Percentiles rank a stretch among this genome's conserved stretches.
These are phyloP conservation scores for Arthrobotrys sinensis DNA, from an alignment of 2,329 filamentous ascomycete species.

Conservation along the genomic window DNA sequence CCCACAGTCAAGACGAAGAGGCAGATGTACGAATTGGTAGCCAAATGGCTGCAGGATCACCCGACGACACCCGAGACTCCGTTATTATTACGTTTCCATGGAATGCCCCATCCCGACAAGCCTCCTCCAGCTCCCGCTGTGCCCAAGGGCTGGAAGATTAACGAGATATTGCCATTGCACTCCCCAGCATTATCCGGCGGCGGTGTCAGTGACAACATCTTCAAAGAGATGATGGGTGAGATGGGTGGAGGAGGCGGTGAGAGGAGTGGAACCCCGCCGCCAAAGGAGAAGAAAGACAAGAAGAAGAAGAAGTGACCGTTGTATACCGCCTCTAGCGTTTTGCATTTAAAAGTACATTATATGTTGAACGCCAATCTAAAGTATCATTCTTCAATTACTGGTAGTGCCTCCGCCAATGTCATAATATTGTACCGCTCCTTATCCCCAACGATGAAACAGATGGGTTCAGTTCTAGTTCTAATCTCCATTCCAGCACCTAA, in stretches of 20 bases:
- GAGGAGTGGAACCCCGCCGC: constrained; percentile 68
- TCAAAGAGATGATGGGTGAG: constrained; percentile 97
- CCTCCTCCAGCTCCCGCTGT: constrained; percentile 80
- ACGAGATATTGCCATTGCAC: constrained; percentile 85
- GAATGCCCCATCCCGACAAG: constrained; percentile 78
- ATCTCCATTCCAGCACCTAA: neutral
- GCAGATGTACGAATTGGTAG: constrained; percentile 86
- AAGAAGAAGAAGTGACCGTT: constrained; percentile 59
- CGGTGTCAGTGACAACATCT: constrained; percentile 92
- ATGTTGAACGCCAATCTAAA: constrained; percentile 6
- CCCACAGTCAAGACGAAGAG: constrained; percentile 80
- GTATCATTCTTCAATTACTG: constrained; percentile 26
- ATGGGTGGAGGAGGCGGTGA: constrained; percentile 74
- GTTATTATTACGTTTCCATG: constrained; percentile 80
- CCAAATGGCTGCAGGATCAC: constrained; percentile 81
- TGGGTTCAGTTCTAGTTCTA: neutral
- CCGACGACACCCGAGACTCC: constrained; percentile 82
- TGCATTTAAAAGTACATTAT: constrained; percentile 16
- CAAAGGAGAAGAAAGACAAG: constrained; percentile 70
- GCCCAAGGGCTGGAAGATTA: constrained; percentile 92
- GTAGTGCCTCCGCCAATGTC: constrained; percentile 17
- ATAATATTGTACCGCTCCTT: constrained; percentile 50
- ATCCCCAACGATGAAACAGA: constrained; percentile 49
- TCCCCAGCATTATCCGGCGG: constrained; percentile 92
- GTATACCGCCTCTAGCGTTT: constrained; percentile 5